Evolutionary conservation across 371 early-diverging fungal species (phyloP), one percentile per base, ranked within the genome.

Genomic region (Mucor ambiguus): DNA sequence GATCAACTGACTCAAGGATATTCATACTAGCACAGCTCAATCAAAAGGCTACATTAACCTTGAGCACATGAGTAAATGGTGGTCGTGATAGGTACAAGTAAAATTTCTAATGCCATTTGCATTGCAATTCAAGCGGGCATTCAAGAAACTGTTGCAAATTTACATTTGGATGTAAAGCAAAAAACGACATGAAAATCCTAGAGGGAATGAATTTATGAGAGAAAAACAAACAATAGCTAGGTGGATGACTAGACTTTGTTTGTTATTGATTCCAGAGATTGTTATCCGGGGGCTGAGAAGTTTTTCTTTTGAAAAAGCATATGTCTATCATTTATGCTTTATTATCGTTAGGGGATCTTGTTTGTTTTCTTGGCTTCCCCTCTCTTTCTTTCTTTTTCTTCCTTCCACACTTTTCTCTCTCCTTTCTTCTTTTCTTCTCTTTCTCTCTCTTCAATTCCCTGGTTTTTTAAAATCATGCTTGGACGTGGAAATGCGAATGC

Each of bases 401-500:
- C 14, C 9, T 41, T 41, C 18, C 18, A 5, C 18, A 3, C 32
- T n/a, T 56, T 29, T 56, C 55, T 63, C 22, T 60, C 35, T 46
- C 33, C 54, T 61, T 24, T 48, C 26, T 52, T 48, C 60, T 37
- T 37, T n/a, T n/a, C n/a, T n/a, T 22, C 62, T 22, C 37, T 28
- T 46, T 38, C 48, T 49, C 24, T 46, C 22, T 46, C 20, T 43
- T 43, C 28, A 20, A 35, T 56, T 33, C 16, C 32, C 29, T 60
- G 54, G 26, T 44, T 48, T 62, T 20, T 48, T 64, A 43, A 43
- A 35, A 32, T 41, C 12, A 73, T 63, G 70, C 49, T 71, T 38
- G 56, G 70, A 54, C 70, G 64, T 37, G 43, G 33, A 28, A 48
- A 33, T 24, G 28, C 37, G 3, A 62, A 62, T 46, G 54, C 61